Percentiles rank a stretch among this genome's conserved stretches.
phyloP scores from a whole-genome alignment of 73 alveolate genomes.

The Symbiodinium pilosum region DNA sequence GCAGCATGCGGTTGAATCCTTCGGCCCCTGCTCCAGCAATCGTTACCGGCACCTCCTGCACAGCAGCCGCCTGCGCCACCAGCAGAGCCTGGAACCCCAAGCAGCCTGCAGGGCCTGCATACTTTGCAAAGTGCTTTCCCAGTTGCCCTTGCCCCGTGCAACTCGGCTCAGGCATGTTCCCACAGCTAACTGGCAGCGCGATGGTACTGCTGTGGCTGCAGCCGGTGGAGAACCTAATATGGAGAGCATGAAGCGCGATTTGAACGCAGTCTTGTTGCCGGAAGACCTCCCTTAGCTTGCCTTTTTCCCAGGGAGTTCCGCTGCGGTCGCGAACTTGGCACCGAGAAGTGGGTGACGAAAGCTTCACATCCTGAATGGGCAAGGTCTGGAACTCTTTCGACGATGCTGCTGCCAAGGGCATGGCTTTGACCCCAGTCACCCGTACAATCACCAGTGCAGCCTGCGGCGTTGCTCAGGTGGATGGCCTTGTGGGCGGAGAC shows the following conservation, averaged over 20 bases:
- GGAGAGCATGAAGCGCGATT: too few relatives aligned
- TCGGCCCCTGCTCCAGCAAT: constrained; percentile 1
- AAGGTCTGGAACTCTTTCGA: constrained; percentile 91
- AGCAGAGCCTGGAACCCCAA: constrained; percentile 12
- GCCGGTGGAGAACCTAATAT: too few relatives aligned
- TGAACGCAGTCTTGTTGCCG: too few relatives aligned
- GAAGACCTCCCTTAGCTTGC: too few relatives aligned
- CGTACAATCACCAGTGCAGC: background rate
- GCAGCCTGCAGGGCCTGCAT: background rate
- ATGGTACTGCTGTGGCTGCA: background rate
- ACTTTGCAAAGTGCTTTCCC: background rate
- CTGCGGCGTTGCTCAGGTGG: background rate
- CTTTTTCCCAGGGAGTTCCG: constrained; percentile 52
- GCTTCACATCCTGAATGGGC: background rate
- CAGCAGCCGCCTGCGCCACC: constrained; percentile 93
- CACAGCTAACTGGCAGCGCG: constrained; percentile 9
- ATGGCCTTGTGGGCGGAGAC: constrained; percentile 81
- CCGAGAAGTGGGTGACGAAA: background rate
- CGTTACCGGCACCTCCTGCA: constrained; percentile 88
- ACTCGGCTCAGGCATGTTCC: background rate
- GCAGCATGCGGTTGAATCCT: background rate
- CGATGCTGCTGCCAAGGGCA: constrained; percentile 93
- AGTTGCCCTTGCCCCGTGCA: background rate
- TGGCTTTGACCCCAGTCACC: constrained; percentile 18
- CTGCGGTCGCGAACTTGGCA: constrained; percentile 9